A percentile compares a stretch with the other conserved stretches of the same genome.
Conservation (phyloP, 176 grass and related monocot genomes). For the Thalia dealbata region DNA sequence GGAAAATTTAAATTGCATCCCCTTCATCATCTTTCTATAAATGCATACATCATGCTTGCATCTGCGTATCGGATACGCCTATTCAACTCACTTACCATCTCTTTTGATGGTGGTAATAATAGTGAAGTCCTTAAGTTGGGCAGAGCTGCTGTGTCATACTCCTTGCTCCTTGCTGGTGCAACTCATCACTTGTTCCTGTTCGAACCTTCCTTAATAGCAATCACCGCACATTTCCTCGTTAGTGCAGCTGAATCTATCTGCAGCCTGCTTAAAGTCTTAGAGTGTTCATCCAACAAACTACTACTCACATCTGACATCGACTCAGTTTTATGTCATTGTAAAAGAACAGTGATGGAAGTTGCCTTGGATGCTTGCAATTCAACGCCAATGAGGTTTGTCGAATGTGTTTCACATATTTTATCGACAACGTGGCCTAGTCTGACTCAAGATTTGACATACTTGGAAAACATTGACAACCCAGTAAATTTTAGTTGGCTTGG, state of each 20-base stretch:
- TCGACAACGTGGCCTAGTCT: slow-evolving; percentile 56
- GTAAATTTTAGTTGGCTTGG: slow-evolving; percentile 49
- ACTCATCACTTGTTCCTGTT: slow-evolving; percentile 53
- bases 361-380: slow-evolving; percentile 37
- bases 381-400: slow-evolving; percentile 38
- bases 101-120: slow-evolving; percentile 17
- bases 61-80: slow-evolving; percentile 53
- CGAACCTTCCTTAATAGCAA: slow-evolving; percentile 59
- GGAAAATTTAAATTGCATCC: slow-evolving; percentile 45
- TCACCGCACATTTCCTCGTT: slow-evolving; percentile 48
- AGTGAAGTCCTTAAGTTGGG: slow-evolving; percentile 31
- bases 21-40: slow-evolving; percentile 56
- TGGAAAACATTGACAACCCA: slow-evolving; percentile 60
- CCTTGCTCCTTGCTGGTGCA: slow-evolving; percentile 48
- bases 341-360: slow-evolving; percentile 17
- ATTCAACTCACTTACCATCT: slow-evolving; percentile 19
- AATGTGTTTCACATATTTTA: slow-evolving; percentile 34
- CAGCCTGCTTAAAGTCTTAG: slow-evolving; percentile 36
- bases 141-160: slow-evolving; percentile 58
- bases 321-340: slow-evolving; percentile 22
- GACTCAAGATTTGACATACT: slow-evolving; percentile 26
- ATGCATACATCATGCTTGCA: slow-evolving; percentile 54
- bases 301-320: slow-evolving; percentile 17
- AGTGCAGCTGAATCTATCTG: slow-evolving; percentile 43
- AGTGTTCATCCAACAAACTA: slow-evolving; percentile 8